Percentiles rank a stretch among this genome's conserved stretches.
phyloP scores from a whole-genome alignment of 495 filamentous ascomycete species.

The Pseudomonodictys pantanalensis region DNA sequence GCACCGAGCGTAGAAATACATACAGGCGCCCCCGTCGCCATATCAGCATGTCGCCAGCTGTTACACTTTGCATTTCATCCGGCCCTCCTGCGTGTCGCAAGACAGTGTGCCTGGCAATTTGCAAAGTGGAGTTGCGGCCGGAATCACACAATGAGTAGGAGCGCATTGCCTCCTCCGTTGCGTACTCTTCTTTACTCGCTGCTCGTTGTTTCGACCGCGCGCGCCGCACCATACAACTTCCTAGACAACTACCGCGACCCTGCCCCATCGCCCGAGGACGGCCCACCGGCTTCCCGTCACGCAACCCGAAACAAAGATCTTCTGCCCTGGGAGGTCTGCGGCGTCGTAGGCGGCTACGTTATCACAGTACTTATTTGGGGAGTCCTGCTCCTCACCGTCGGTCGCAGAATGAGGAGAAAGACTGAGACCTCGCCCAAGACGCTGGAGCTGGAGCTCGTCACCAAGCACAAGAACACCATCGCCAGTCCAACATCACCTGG shows the following conservation, averaged over 20 bases:
- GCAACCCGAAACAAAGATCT: conserved; percentile 58
- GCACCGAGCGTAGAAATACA: conserved; percentile 25
- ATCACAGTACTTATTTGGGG: conserved; percentile 67
- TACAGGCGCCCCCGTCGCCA: conserved; percentile 23
- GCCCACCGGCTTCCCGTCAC: conserved; percentile 52
- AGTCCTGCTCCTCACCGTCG: conserved; percentile 61
- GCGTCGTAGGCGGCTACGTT: conserved; percentile 76
- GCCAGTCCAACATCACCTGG: conserved; percentile 36
- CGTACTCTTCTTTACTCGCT: background rate
- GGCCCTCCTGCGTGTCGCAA: conserved; percentile 31
- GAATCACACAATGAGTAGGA: background rate
- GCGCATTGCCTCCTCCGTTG: background rate
- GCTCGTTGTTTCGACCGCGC: background rate
- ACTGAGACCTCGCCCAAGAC: conserved; percentile 53
- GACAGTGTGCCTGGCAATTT: background rate
- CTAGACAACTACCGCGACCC: conserved; percentile 52
- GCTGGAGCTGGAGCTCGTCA: conserved; percentile 56
- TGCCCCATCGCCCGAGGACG: conserved; percentile 57
- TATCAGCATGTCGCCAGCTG: conserved; percentile 27
- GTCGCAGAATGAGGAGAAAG: conserved; percentile 55
- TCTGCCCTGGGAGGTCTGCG: conserved; percentile 72
- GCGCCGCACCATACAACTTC: conserved; percentile 1
- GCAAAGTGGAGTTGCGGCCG: conserved; percentile 15
- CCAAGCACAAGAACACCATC: conserved; percentile 57
- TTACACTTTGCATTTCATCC: conserved; percentile 29